Evolutionary conservation across 2,329 filamentous ascomycete species (phyloP).

Genomic region (Aureobasidium namibiae): DNA sequence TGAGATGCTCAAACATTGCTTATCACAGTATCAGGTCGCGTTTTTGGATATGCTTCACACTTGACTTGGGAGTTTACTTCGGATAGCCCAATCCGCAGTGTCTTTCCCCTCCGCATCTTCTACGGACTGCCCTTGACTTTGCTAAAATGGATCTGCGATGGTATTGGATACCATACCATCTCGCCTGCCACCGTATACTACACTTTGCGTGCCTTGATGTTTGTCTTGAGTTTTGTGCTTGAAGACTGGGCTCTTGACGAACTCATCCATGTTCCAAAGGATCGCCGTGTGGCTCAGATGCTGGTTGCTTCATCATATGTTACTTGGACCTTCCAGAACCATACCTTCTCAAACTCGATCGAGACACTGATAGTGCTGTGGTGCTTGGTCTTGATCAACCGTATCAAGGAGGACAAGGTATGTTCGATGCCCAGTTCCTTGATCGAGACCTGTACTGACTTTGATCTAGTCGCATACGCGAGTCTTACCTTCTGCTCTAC

Average conservation of each 20-base stretch:
- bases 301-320: conserved; percentile 94
- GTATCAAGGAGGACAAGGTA: conserved; percentile 73
- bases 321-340: conserved; percentile 97
- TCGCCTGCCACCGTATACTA: conserved; percentile 86
- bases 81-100: conserved; percentile 80
- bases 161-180: conserved; percentile 69
- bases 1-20: background rate
- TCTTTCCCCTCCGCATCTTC: conserved; percentile 91
- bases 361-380: conserved; percentile 90
- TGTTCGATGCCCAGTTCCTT: background rate
- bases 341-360: conserved; percentile 96
- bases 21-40: conserved; percentile 56
- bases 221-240: conserved; percentile 86
- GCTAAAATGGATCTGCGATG: conserved; percentile 85
- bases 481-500: conserved; percentile 63
- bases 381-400: conserved; percentile 84
- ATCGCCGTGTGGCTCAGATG: conserved; percentile 65
- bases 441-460: background rate
- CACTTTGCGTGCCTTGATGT: conserved; percentile 82
- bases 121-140: conserved; percentile 93
- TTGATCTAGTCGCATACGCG: conserved; percentile 59
- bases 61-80: conserved; percentile 95
- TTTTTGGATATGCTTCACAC: conserved; percentile 84
- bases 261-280: conserved; percentile 65
- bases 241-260: conserved; percentile 98